Percentiles rank a stretch among this genome's conserved stretches.
phyloP scores from a whole-genome alignment of 73 alveolate species.

The Tetrahymena malaccensis region DNA sequence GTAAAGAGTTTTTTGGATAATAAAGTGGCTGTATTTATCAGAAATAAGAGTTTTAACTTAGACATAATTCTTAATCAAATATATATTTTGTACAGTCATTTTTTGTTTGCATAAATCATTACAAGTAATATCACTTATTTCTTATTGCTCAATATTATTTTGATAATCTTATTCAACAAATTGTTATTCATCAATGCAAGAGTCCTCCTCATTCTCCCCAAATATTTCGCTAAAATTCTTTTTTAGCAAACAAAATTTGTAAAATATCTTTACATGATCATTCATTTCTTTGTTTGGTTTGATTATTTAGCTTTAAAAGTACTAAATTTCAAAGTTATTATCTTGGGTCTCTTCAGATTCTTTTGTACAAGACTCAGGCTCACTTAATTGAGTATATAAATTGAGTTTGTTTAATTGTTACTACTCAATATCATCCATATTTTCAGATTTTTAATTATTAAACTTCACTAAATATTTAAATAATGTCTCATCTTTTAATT shows the following conservation, averaged over 20 bases:
- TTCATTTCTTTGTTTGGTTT: background rate
- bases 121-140: too few species aligned
- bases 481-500: too few species aligned
- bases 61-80: background rate
- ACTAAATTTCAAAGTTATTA: too few species aligned
- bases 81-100: background rate
- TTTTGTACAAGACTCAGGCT: background rate
- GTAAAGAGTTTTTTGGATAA: background rate
- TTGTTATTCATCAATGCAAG: too few species aligned
- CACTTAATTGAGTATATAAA: background rate
- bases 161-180: too few species aligned
- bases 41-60: background rate
- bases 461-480: too few species aligned
- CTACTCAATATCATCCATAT: too few species aligned
- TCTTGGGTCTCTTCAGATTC: background rate
- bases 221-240: background rate
- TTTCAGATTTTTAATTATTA: too few species aligned
- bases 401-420: too few species aligned
- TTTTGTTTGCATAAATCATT: background rate
- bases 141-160: background rate
- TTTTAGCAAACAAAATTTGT: background rate
- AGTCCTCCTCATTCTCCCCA: background rate
- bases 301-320: background rate
- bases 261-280: background rate
- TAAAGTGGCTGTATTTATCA: too few species aligned